Evolutionary conservation across 2,329 filamentous ascomycete species (phyloP), one percentile per base, ranked within the genome.

Genomic region (Aspergillus nomiae): DNA sequence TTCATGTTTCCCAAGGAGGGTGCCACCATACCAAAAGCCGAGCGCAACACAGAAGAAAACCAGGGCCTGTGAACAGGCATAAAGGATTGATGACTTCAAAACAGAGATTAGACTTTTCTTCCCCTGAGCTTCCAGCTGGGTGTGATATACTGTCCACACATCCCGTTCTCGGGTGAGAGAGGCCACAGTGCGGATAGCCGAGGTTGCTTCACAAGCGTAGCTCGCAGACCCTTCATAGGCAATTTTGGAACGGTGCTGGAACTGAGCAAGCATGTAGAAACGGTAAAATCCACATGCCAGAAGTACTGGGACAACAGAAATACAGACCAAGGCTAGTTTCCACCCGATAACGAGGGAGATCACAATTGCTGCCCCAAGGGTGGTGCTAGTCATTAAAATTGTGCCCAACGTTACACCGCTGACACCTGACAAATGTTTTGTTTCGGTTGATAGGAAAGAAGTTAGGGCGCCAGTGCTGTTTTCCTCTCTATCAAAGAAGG

Each of bases 21-120:
- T 90, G 32, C 92, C 92, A 64, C 93, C 93, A 71, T 95, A 97
- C 92, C 92, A 97, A 82, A 97, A 97, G 2, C 91, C 92, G 4
- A 97, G 86, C 0, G 93, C 93, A 63, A 95, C 89, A 68, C 90
- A 92, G 54, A 93, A 83, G 80, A 96, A 96, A 64, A 92, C 87
- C 63, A 96, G 81, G 0, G 91, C 93, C 79, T 97, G 94, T 0
- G 92, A 92, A 1, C 89, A 86, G 0, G 94, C 92, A 73, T 96
- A 98, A 6, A 97, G 86, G 1, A 85, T 75, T 12, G 91, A 94
- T 0, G 92, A 92, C 71, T 89, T 90, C 64, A 92, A 76, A 36
- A 97, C 86, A 0, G 92, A 95, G 11, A 85, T 83, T 43, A 96
- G 77, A 65, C 90, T 92, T 54, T 83, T 82, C 59, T 84, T 85